Base-by-base conservation (phyloP, 176 grass and related monocot species). In the Bromus sterilis region DNA sequence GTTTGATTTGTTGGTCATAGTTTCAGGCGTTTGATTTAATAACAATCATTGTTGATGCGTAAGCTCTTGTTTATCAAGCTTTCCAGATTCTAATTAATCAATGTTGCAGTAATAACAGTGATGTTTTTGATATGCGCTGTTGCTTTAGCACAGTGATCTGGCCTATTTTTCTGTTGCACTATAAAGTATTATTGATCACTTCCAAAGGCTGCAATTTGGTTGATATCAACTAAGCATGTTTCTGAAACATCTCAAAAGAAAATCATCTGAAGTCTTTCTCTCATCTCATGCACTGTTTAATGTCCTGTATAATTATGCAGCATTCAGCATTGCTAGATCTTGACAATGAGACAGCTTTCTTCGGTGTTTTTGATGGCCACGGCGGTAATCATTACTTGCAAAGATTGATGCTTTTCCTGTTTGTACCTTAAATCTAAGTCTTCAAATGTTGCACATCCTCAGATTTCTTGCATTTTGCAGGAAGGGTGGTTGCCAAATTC, bases 361-460 rank as follows among this genome's bases (percentile, higher is more conserved):
- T 98, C 80, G 95, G 92, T 56, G 92, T 98, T 91, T 98, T 89
- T 86, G 95, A 98, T 89, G 95, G 95, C n/a, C 95, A 98, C 26
- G 93, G 96, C 82, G 96, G 96, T 99, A 88, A 87, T 21, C 25
- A 60, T 9, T 65, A 64, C 49, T 76, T 29, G 9, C 21, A 83
- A 78, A 48, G 29, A 59, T 44, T 55, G 24, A 15, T 73, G 24
- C 11, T 32, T 59, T 90, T 76, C 55, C 56, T 87, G 36, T 59
- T 82, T 65, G 20, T 73, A 71, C 26, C 23, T 69, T 79, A 41
- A 62, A 58, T 2, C 16, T 20, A 71, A 46, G 4, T 46, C 60
- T 59, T 80, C 56, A 59, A 74, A 56, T 82, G 66, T 26, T 61
- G 10, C 21, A 12, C 29, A 66, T 31, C 14, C 61, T 81, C n/a